Evolutionary conservation across 2,329 filamentous ascomycete genomes (phyloP).

Genomic region (Monosporascus sp.): DNA sequence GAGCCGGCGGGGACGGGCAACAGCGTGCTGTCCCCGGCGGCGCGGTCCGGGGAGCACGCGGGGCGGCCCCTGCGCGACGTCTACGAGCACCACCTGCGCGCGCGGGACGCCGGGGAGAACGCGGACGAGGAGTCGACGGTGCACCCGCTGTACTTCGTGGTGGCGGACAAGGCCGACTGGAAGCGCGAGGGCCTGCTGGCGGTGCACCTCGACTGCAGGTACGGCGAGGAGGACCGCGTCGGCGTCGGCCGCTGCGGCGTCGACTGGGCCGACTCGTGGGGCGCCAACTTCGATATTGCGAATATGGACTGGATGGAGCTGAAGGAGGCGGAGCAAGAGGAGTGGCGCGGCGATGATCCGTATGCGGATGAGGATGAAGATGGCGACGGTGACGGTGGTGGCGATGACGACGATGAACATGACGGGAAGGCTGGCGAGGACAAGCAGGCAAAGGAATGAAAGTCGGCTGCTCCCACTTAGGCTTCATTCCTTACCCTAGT

Average conservation of each 20-base stretch:
- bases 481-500: not conserved
- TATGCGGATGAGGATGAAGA: not conserved
- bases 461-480: not conserved
- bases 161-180: not conserved
- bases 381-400: not conserved
- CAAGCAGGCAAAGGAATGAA: not conserved
- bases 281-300: not conserved
- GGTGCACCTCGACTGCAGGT: not conserved
- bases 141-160: not conserved
- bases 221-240: not conserved
- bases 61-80: not conserved
- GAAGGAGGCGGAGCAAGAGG: not conserved
- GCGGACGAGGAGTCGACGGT: not conserved
- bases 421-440: not conserved
- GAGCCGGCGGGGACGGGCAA: not conserved
- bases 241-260: not conserved
- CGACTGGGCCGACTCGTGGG: not conserved
- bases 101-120: not conserved
- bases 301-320: not conserved
- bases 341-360: not conserved
- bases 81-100: not conserved
- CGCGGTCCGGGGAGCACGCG: not conserved
- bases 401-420: not conserved
- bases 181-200: not conserved
- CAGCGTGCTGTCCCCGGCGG: not conserved